These are phyloP conservation scores for Lipomyces mesembrius DNA, from an alignment of 805 yeast species.

Conservation along the genomic window DNA sequence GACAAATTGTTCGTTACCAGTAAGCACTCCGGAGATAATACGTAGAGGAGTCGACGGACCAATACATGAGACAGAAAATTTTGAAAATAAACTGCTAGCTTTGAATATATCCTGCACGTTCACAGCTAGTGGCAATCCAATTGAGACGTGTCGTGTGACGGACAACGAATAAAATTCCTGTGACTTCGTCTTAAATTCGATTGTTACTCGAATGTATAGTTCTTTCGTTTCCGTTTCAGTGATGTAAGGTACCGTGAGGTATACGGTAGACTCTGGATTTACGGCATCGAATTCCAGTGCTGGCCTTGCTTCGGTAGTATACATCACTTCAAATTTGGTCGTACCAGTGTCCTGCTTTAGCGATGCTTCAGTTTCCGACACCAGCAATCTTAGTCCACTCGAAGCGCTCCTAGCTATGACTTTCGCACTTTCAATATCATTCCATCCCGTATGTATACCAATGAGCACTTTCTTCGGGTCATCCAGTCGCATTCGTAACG, in stretches of 20 bases:
- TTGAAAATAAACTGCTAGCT: slow-evolving; percentile 59
- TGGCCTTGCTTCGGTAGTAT: slow-evolving; percentile 7
- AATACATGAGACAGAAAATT: slow-evolving; percentile 69
- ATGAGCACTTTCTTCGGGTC: slow-evolving; percentile 21
- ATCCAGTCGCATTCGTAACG: slow-evolving; percentile 20
- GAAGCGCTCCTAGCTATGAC: slow-evolving; percentile 27
- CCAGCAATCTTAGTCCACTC: slow-evolving; percentile 23
- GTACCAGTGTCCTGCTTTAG: neutral
- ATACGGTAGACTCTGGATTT: slow-evolving; percentile 16
- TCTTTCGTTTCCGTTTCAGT: slow-evolving; percentile 39
- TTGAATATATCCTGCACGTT: slow-evolving; percentile 81
- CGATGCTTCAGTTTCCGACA: slow-evolving; percentile 14
- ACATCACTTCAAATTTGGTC: neutral
- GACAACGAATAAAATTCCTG: slow-evolving; percentile 39
- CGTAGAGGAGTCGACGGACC: slow-evolving; percentile 58
- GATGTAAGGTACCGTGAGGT: slow-evolving; percentile 42
- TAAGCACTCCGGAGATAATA: slow-evolving; percentile 52
- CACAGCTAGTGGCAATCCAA: slow-evolving; percentile 63
- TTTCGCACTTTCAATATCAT: slow-evolving; percentile 21
- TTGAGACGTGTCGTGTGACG: slow-evolving; percentile 20
- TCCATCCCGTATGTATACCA: slow-evolving; percentile 35
- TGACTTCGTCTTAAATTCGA: slow-evolving; percentile 38
- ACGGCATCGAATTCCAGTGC: slow-evolving; percentile 15
- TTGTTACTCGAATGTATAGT: slow-evolving; percentile 38
- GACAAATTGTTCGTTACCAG: slow-evolving; percentile 45